A percentile compares a stretch with the other conserved stretches of the same genome.
Evolutionary conservation across 192 early-diverging fungal species (phyloP).

Genomic region (Rhizophagus prolifer): DNA sequence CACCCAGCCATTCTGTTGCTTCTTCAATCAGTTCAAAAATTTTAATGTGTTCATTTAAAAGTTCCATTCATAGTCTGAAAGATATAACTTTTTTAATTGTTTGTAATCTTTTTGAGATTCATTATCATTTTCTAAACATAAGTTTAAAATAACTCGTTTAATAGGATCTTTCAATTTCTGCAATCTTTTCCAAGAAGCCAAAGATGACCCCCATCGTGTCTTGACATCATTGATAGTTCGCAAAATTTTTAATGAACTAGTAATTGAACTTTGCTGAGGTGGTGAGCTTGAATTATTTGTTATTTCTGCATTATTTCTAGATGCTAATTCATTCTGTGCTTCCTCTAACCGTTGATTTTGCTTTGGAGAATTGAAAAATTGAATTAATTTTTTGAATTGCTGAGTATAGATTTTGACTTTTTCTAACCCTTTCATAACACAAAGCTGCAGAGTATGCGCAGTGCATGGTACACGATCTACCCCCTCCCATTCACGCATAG

Average conservation of each 20-base stretch:
- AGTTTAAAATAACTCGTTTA: neutral
- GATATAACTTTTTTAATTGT: neutral
- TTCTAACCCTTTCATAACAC: neutral
- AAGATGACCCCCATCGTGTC: neutral
- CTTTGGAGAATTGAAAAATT: neutral
- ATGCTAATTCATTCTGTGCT: neutral
- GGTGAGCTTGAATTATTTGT: neutral
- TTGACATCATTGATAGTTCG: slow-evolving; percentile 1
- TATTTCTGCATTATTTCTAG: neutral
- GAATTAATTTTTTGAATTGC: neutral
- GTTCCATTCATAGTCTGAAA: neutral
- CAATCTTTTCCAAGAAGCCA: neutral
- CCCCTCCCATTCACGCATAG: neutral
- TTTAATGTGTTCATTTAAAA: neutral
- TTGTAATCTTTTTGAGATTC: neutral
- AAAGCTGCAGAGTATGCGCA: slow-evolving; percentile 4
- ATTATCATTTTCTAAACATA: neutral
- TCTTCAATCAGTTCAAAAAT: neutral
- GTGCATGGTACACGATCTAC: neutral
- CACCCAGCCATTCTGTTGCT: neutral
- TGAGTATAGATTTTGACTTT: neutral
- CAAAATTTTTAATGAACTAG: neutral
- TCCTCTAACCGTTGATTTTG: neutral
- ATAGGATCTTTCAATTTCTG: neutral
- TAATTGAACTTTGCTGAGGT: neutral